Evolutionary conservation across 176 grass and related monocot genomes (phyloP), one percentile per base, ranked within the genome.

Genomic region (Phyllostachys edulis): DNA sequence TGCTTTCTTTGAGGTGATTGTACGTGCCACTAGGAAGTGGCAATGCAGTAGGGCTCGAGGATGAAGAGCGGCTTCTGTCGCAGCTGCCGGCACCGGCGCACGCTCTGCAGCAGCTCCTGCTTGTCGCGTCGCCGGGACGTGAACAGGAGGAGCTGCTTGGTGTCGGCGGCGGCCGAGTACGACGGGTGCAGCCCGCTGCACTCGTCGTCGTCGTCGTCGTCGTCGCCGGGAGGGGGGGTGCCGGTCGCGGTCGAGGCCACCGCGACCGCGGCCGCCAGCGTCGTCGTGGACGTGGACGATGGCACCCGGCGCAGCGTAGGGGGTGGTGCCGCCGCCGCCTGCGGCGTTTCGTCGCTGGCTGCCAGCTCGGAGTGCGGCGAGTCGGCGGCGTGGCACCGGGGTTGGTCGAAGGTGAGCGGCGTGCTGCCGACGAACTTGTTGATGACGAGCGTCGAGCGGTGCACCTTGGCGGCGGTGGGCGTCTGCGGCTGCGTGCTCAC

Each of bases 341-440:
- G n/a, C 17, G 21, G 6, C 8, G 37, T 16, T 12, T 71, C 73
- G 46, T 51, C 51, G n/a, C 17, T 9, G 16, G 79, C n/a, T 5
- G 71, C 32, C 16, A 13, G 49, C 67, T 62, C 73, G 1, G 50
- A 12, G 17, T 59, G 78, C 20, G 75, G 23, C 55, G 27, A 32
- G 80, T 46, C 62, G 85, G 8, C 12, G n/a, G 20, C 21, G 29
- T 78, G 18, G 85, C 51, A 40, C 32, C 81, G 29, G 27, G 82
- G 34, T 0, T 72, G 68, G 64, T 66, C 77, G 32, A 4, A 62
- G 5, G 57, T 67, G 26, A 89, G 56, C 15, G 89, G 96, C 49
- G 90, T 98, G 61, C 96, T 84, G 50, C 97, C 93, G 24, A 99
- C 89, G 91, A 99, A 99, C 88, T 99, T 99, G 88, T 99, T 99